Evolutionary conservation across 306 rosid species (phyloP).

Genomic region (Mimosa bimucronata): DNA sequence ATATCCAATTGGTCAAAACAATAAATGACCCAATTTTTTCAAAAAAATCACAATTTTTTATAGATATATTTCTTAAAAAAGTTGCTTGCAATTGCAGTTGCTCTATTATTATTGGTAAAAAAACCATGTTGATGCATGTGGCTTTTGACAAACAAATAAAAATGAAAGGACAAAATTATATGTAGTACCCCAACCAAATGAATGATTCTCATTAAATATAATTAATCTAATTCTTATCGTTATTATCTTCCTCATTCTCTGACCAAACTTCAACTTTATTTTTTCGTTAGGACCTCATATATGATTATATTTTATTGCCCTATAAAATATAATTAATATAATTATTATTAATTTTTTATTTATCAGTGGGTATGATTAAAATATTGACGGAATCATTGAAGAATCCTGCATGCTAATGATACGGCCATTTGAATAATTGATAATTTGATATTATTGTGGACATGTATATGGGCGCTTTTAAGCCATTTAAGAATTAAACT

Average conservation of each 20-base stretch:
- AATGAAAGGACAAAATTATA: constrained; percentile 39
- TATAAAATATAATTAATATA: neutral
- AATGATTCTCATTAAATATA: neutral
- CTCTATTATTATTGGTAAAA: constrained; percentile 23
- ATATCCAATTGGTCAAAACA: neutral
- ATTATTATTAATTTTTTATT: neutral
- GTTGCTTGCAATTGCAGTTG: constrained; percentile 19
- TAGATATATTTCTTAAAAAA: neutral
- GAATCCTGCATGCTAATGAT: neutral
- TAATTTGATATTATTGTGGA: neutral
- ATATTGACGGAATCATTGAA: neutral
- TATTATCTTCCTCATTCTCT: neutral
- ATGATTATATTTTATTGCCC: neutral
- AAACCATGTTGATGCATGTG: constrained; percentile 31
- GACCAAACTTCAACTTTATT: neutral
- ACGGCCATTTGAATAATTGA: neutral
- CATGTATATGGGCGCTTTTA: neutral
- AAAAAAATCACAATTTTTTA: too few species aligned
- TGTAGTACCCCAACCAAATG: neutral
- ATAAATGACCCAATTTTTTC: neutral
- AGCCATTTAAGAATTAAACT: neutral
- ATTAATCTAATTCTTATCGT: too few species aligned
- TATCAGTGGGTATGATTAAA: neutral
- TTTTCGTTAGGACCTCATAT: neutral
- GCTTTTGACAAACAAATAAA: constrained; percentile 35